These are phyloP conservation scores for Saccharomyces hybrid DNA, from an alignment of 1,139 yeast species.

Conservation along the genomic window DNA sequence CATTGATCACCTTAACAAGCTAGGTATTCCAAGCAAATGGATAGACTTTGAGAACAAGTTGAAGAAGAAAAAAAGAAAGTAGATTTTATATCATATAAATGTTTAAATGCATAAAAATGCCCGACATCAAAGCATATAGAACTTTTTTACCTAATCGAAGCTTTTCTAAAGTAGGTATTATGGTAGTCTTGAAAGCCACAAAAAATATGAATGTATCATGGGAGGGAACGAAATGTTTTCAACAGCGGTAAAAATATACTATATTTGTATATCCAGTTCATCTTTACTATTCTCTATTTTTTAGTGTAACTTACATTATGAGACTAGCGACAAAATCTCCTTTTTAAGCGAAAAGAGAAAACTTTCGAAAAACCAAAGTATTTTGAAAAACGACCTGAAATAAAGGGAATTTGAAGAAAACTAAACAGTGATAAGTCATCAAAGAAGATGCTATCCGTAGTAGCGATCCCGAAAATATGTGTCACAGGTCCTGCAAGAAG, in stretches of 20 bases:
- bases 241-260: not conserved
- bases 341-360: not conserved
- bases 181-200: not conserved
- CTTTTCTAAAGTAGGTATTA: not conserved
- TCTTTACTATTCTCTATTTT: not conserved
- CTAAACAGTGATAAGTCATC: not conserved
- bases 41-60: constrained; percentile 60
- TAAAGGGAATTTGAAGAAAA: not conserved
- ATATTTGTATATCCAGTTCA: not conserved
- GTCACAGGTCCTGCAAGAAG: not conserved
- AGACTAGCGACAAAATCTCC: not conserved
- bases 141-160: not conserved
- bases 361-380: not conserved
- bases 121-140: not conserved
- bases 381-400: not conserved
- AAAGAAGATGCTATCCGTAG: not conserved
- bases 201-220: not conserved
- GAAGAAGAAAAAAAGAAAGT: constrained; percentile 45
- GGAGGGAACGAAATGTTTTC: not conserved
- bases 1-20: constrained; percentile 49
- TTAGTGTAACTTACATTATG: not conserved
- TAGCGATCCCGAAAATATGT: not conserved
- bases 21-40: constrained; percentile 63
- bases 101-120: not conserved
- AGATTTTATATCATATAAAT: not conserved